phyloP scores from a whole-genome alignment of 2,329 filamentous ascomycete genomes.

The Stemphylium beticola region DNA sequence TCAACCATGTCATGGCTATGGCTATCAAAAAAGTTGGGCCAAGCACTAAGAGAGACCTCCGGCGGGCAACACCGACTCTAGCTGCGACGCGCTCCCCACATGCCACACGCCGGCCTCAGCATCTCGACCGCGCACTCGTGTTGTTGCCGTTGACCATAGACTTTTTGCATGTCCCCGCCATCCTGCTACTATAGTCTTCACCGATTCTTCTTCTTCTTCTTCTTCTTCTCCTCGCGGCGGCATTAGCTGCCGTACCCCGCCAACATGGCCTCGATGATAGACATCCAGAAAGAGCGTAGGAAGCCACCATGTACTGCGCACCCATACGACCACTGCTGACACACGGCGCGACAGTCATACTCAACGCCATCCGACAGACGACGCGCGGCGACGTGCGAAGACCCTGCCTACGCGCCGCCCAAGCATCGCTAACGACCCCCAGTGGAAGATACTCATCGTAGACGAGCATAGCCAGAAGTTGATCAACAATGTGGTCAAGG shows the following conservation, averaged over 20 bases:
- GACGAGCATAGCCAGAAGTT: slow-evolving; percentile 84
- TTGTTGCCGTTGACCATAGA: neutral
- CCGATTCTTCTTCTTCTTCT: neutral
- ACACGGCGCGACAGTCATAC: slow-evolving; percentile 63
- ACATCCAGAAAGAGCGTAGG: slow-evolving; percentile 78
- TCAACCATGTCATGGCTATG: slow-evolving; percentile 27
- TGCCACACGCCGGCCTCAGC: slow-evolving; percentile 12
- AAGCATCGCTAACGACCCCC: slow-evolving; percentile 37
- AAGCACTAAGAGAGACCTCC: slow-evolving; percentile 20
- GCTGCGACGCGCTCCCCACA: slow-evolving; percentile 29
- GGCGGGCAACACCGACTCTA: slow-evolving; percentile 24
- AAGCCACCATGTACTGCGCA: neutral
- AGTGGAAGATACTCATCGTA: slow-evolving; percentile 98
- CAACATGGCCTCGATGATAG: slow-evolving; percentile 84
- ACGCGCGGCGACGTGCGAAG: slow-evolving; percentile 77
- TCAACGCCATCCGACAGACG: slow-evolving; percentile 76
- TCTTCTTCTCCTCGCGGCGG: slow-evolving; percentile 3
- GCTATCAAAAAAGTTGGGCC: slow-evolving; percentile 29
- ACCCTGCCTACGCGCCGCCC: slow-evolving; percentile 12
- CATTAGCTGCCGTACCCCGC: slow-evolving; percentile 40
- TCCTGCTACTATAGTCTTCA: neutral
- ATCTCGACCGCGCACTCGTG: neutral
- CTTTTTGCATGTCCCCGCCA: neutral
- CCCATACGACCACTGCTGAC: slow-evolving; percentile 18
- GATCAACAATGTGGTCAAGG: slow-evolving; percentile 86